phyloP scores from a whole-genome alignment of 345 rosid species.

The Sonneratia alba region DNA sequence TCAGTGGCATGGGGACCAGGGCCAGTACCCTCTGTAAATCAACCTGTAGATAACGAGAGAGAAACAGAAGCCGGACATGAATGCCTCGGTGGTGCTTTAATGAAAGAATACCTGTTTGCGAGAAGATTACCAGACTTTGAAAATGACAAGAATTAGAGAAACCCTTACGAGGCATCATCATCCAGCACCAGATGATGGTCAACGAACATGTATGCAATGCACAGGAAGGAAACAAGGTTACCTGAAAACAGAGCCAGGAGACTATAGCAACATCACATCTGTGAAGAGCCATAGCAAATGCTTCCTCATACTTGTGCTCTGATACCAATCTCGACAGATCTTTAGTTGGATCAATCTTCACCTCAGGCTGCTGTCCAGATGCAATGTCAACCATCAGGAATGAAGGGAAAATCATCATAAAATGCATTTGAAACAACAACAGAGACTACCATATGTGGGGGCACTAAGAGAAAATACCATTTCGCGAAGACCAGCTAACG shows the following conservation, averaged over 20 bases:
- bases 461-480: slow-evolving; percentile 24
- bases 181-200: too few relatives aligned
- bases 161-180: too few relatives aligned
- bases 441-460: not conserved
- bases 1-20: slow-evolving; percentile 38
- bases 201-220: too few relatives aligned
- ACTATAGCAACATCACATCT: slow-evolving; percentile 63
- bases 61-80: not conserved
- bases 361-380: slow-evolving; percentile 29
- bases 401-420: not conserved
- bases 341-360: slow-evolving; percentile 55
- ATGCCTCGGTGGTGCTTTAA: not conserved
- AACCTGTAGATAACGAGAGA: slow-evolving; percentile 26
- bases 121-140: not conserved
- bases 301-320: slow-evolving; percentile 55
- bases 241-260: slow-evolving; percentile 74
- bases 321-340: slow-evolving; percentile 45
- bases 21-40: slow-evolving; percentile 42
- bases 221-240: slow-evolving; percentile 5
- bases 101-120: not conserved
- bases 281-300: slow-evolving; percentile 50
- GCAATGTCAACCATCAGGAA: not conserved
- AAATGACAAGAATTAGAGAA: too few relatives aligned
- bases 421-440: not conserved
- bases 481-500: slow-evolving; percentile 41